Evolutionary conservation across 352 stramenopile species (phyloP).

Genomic region (Phytophthora foliorum): DNA sequence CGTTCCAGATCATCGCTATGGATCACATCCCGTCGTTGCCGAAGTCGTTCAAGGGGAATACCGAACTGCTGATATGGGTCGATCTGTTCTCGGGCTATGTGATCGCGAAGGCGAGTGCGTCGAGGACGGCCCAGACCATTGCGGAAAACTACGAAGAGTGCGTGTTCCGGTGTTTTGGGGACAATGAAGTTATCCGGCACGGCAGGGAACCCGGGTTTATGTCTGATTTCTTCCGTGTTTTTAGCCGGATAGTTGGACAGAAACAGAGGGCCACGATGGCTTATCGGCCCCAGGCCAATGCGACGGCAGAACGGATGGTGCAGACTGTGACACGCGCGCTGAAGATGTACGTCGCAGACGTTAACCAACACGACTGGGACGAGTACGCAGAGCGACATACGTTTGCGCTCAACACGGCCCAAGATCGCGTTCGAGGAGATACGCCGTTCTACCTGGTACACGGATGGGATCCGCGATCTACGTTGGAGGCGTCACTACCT

Average conservation of each 20-base stretch:
- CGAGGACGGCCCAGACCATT: conserved; percentile 24
- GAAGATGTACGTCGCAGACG: conserved; percentile 34
- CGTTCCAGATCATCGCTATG: too few relatives aligned
- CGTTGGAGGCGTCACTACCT: conserved; percentile 15
- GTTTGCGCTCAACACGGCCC: conserved; percentile 37
- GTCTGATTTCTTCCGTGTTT: conserved; percentile 31
- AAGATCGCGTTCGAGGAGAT: conserved; percentile 7
- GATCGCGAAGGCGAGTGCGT: conserved; percentile 26
- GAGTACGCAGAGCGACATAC: conserved; percentile 36
- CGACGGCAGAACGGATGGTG: conserved; percentile 30
- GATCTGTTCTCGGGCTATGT: conserved; percentile 31
- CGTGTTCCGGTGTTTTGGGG: conserved; percentile 29
- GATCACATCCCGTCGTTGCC: conserved; percentile 43
- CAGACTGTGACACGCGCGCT: conserved; percentile 23
- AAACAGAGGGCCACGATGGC: conserved; percentile 4
- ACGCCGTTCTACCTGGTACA: conserved; percentile 8
- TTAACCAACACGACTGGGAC: conserved; percentile 32
- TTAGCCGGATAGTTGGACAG: conserved; percentile 29
- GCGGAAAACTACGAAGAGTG: conserved; percentile 33
- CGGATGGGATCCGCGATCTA: conserved; percentile 14
- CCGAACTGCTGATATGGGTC: conserved; percentile 39
- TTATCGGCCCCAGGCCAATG: conserved; percentile 38
- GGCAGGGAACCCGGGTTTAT: conserved; percentile 40
- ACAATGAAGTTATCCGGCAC: conserved; percentile 31
- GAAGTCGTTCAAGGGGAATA: conserved; percentile 32